phyloP scores from a whole-genome alignment of 257 asterid species.

The Eustoma russellianum region DNA sequence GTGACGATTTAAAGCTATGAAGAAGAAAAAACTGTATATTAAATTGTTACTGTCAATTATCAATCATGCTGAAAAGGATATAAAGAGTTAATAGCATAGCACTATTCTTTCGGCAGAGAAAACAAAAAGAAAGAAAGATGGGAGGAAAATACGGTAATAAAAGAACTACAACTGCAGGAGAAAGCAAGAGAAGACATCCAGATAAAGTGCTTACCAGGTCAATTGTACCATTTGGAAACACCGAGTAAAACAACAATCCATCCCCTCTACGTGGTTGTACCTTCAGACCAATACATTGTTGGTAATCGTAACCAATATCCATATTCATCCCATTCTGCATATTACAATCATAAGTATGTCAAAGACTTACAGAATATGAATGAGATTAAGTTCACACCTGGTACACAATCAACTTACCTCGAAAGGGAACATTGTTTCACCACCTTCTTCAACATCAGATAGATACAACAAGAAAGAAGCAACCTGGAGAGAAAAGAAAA shows the following conservation, averaged over 20 bases:
- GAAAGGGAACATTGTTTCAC: constrained; percentile 94
- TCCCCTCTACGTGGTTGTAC: constrained; percentile 91
- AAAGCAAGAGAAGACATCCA: background rate
- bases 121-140: background rate
- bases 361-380: background rate
- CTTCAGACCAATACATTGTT: constrained; percentile 66
- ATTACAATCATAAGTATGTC: background rate
- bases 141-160: too few relatives aligned
- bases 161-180: too few relatives aligned
- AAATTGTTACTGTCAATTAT: too few relatives aligned
- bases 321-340: constrained; percentile 62
- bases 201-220: constrained; percentile 51
- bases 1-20: too few relatives aligned
- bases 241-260: constrained; percentile 86
- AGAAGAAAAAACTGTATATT: background rate
- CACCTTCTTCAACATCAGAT: constrained; percentile 95
- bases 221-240: constrained; percentile 73
- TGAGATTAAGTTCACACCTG: background rate
- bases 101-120: background rate
- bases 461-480: constrained; percentile 89
- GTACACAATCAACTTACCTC: constrained; percentile 38
- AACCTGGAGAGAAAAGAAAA: constrained; percentile 32
- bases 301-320: constrained; percentile 54
- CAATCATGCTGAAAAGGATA: too few relatives aligned
- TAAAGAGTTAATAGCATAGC: too few relatives aligned